phyloP scores from a whole-genome alignment of 208 protist genomes.

The Leptomonas seymouri region DNA sequence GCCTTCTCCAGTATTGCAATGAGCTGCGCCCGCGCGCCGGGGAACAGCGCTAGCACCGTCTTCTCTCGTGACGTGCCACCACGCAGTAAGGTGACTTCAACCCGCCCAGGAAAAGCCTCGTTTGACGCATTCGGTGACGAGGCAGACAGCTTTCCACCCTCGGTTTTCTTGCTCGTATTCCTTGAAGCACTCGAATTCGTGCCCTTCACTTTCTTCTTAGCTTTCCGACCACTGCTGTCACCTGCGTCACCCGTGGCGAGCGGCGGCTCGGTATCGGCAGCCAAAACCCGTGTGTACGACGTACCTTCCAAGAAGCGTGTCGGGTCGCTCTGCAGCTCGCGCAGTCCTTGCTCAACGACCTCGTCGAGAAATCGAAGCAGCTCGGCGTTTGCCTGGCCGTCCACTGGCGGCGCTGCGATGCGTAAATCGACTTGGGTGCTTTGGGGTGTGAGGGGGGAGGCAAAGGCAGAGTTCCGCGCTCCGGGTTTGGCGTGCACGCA shows the following conservation, averaged over 20 bases:
- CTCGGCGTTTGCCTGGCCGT: constrained; percentile 81
- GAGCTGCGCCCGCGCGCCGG: constrained; percentile 61
- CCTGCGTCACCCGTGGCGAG: not conserved
- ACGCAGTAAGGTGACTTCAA: constrained; percentile 55
- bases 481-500: constrained; percentile 79
- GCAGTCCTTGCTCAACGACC: constrained; percentile 42
- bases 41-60: constrained; percentile 54
- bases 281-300: constrained; percentile 25
- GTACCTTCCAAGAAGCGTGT: constrained; percentile 28
- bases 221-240: constrained; percentile 8
- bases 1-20: constrained; percentile 49
- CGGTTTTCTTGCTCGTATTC: not conserved
- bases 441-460: constrained; percentile 20
- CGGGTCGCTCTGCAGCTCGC: constrained; percentile 20
- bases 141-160: not conserved
- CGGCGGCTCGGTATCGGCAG: constrained; percentile 2
- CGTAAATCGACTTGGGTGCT: constrained; percentile 56
- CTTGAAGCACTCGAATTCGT: not conserved
- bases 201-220: constrained; percentile 28
- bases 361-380: constrained; percentile 70
- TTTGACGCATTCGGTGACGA: not conserved
- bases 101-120: constrained; percentile 23
- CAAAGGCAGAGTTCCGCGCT: constrained; percentile 50
- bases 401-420: constrained; percentile 73
- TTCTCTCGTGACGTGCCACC: constrained; percentile 68